A percentile compares a stretch with the other conserved stretches of the same genome.
phyloP scores from a whole-genome alignment of 2,329 filamentous ascomycete genomes.

The Teratosphaeria nubilosa region DNA sequence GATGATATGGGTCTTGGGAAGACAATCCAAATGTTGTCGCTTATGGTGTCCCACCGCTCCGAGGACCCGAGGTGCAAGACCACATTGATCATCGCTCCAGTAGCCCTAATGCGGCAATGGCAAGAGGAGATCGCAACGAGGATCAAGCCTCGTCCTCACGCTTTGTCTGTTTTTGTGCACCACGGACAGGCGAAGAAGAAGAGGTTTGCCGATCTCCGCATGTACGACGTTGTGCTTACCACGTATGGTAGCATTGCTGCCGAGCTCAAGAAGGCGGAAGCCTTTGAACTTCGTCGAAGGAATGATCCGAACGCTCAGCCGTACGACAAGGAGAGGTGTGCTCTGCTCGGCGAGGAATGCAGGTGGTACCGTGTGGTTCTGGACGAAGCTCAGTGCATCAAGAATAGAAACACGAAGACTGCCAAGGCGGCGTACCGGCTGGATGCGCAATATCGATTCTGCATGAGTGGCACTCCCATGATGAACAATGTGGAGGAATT shows the following conservation, averaged over 20 bases:
- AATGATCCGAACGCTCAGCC: constrained; percentile 30
- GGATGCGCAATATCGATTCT: constrained; percentile 55
- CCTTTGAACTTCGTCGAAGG: constrained; percentile 41
- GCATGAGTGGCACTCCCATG: constrained; percentile 75
- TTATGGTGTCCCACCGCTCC: constrained; percentile 62
- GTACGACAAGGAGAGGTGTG: constrained; percentile 23
- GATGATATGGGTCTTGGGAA: constrained; percentile 81
- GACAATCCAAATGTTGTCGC: constrained; percentile 69
- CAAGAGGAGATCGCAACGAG: constrained; percentile 66
- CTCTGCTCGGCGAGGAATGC: constrained; percentile 41
- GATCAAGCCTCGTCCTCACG: constrained; percentile 45
- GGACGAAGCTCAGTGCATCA: constrained; percentile 74
- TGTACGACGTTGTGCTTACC: constrained; percentile 66
- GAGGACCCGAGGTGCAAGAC: constrained; percentile 52
- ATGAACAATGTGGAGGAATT: constrained; percentile 78
- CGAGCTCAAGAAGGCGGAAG: constrained; percentile 54
- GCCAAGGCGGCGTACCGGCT: constrained; percentile 52
- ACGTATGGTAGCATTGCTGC: constrained; percentile 64
- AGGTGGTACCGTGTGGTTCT: constrained; percentile 59
- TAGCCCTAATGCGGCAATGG: constrained; percentile 77
- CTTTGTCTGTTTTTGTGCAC: constrained; percentile 56
- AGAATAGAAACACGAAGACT: constrained; percentile 57
- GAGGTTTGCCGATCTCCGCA: constrained; percentile 51
- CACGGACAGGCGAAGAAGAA: constrained; percentile 52
- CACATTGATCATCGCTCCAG: constrained; percentile 72